These are phyloP conservation scores for Aaosphaeria arxii DNA, from an alignment of 2,329 filamentous ascomycete species.

Conservation along the genomic window DNA sequence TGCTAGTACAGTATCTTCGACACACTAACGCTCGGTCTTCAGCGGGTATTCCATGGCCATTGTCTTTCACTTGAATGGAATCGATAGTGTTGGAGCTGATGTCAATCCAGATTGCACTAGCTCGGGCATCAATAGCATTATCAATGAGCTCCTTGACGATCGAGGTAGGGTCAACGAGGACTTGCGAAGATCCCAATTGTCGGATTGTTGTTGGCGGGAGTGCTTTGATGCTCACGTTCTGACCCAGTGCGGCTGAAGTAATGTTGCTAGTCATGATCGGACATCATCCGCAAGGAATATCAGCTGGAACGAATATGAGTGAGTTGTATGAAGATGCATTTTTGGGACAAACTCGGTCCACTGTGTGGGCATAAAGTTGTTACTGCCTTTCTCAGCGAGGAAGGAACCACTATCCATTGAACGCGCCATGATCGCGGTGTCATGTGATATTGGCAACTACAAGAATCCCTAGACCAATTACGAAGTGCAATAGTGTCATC, in stretches of 20 bases:
- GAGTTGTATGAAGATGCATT: too few relatives aligned
- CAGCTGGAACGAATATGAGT: too few relatives aligned
- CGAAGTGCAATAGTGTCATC: too few relatives aligned
- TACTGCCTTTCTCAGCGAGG: too few relatives aligned
- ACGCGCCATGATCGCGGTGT: too few relatives aligned
- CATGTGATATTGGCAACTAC: too few relatives aligned
- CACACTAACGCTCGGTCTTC: slow-evolving; percentile 63
- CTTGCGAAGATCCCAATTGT: slow-evolving; percentile 60
- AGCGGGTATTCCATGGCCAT: slow-evolving; percentile 66
- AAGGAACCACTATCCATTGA: too few relatives aligned
- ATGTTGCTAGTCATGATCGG: slow-evolving; percentile 10
- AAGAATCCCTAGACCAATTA: too few relatives aligned
- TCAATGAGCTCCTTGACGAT: slow-evolving; percentile 76
- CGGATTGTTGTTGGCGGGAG: slow-evolving; percentile 45
- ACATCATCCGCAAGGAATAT: background rate
- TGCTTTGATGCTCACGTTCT: slow-evolving; percentile 32
- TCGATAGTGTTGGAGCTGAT: slow-evolving; percentile 66
- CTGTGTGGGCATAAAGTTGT: too few relatives aligned
- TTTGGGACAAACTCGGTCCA: too few relatives aligned
- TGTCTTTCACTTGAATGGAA: slow-evolving; percentile 61
- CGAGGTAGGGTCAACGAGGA: slow-evolving; percentile 58
- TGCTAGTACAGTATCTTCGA: slow-evolving; percentile 70
- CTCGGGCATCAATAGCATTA: slow-evolving; percentile 71
- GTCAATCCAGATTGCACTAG: slow-evolving; percentile 63
- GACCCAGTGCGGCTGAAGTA: slow-evolving; percentile 1